Base-by-base conservation (phyloP, 306 rosid species). In the Begonia masoniana region DNA sequence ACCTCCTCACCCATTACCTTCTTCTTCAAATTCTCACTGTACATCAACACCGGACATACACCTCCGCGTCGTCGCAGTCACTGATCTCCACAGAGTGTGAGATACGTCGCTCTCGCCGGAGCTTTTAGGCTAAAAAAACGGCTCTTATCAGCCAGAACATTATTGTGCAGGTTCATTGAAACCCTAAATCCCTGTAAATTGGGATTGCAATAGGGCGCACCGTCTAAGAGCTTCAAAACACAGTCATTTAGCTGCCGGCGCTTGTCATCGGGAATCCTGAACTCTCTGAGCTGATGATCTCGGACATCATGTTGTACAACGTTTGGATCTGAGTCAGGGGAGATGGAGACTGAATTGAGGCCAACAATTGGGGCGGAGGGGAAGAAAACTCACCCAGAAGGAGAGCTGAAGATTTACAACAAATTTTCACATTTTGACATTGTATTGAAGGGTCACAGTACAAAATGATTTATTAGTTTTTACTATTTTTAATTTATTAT, bases 51-150 rank as follows among this genome's bases (percentile, higher is more conserved):
- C 47, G 83, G 81, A 52, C 87, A 39, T 87, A 81, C 10, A 77
- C 85, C 24, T 87, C 81, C 21, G 83, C 84, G 43, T 87, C 91
- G 49, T 87, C 94, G 54, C 96, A 87, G 51, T 87, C 96, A 17
- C 94, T 83, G 64, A 87, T 81, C 79, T 87, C 94, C 45, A 83
- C 91, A 5, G 81, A 70, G 62, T 83, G 91, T 2, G 78, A 58
- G 6, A 81, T 49, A 13, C 67, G 81, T 11, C 63, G 51, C 0
- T 73, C 84, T 15, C 77, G 54, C 8, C 51, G 64, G 49, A 87
- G 76, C 74, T 81, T 83, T 47, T 81, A 94, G 4, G 87, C 87
- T n/a, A 53, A 87, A 87, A 62, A 87, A 87, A 17, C 85, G 56
- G 55, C 94, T 83, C 77, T 81, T 87, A 47, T 66, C 76, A 0